Conservation (phyloP, 192 early-diverging fungal genomes). For the Rhizoclosmatium sp. region DNA sequence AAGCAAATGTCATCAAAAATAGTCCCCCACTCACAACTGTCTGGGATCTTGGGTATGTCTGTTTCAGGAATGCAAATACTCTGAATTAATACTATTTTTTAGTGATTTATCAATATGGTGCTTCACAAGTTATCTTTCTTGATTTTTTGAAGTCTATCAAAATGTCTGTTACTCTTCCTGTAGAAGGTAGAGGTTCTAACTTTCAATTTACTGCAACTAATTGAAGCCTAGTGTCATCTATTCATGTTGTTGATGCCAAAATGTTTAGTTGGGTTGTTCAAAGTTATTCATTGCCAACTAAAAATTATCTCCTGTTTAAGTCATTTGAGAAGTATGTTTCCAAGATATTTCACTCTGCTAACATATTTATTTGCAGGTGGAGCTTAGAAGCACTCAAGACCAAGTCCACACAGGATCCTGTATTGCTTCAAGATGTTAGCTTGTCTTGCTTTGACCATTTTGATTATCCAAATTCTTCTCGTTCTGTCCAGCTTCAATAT, state of each 20-base stretch:
- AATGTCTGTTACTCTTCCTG: neutral
- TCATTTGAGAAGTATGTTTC: no score
- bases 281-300: no score
- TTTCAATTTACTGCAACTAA: no score
- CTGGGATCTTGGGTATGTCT: neutral
- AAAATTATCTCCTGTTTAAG: no score
- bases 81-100: no score
- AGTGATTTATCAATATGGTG: neutral
- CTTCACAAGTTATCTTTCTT: neutral
- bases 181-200: neutral
- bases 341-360: no score
- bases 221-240: neutral
- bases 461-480: constrained; percentile 25
- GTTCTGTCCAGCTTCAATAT: neutral
- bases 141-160: neutral
- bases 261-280: neutral
- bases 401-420: no score
- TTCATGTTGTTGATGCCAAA: neutral
- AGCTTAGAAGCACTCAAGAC: no score
- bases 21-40: neutral
- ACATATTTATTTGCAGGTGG: no score
- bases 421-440: neutral
- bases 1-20: neutral
- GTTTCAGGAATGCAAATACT: no score
- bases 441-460: constrained; percentile 24